Conservation (phyloP, 768 basidiomycete species). For the Agaricus bisporus region DNA sequence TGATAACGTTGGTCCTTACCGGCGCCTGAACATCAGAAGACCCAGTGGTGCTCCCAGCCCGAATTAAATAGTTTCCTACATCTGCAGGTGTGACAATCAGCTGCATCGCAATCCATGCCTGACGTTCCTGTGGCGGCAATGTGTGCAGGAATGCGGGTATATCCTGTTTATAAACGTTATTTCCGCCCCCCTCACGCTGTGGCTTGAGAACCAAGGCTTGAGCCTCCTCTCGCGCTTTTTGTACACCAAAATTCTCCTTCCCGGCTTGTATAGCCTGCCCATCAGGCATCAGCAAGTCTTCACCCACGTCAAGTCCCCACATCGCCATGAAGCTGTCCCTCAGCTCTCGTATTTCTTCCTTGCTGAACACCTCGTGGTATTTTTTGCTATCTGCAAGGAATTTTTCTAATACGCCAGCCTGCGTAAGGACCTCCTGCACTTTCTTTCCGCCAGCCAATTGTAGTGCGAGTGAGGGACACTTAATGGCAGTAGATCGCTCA, state of each 20-base stretch:
- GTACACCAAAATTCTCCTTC: constrained; percentile 35
- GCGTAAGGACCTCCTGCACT: constrained; percentile 82
- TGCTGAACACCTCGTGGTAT: constrained; percentile 24
- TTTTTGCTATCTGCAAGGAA: constrained; percentile 49
- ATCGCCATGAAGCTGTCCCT: constrained; percentile 82
- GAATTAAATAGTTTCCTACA: constrained; percentile 67
- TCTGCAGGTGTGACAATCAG: constrained; percentile 76
- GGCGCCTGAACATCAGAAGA: constrained; percentile 24
- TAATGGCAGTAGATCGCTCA: constrained; percentile 81
- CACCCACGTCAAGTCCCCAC: constrained; percentile 69
- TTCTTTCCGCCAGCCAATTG: constrained; percentile 98
- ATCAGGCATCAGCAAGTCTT: constrained; percentile 28
- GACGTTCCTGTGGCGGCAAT: constrained; percentile 54
- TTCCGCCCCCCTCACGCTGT: constrained; percentile 96
- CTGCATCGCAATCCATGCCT: constrained; percentile 96
- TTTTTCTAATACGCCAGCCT: constrained; percentile 63
- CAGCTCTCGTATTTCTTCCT: constrained; percentile 44
- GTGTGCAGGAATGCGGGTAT: constrained; percentile 73
- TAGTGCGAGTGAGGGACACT: constrained; percentile 85
- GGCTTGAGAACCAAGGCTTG: constrained; percentile 83
- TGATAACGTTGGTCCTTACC: constrained; percentile 66
- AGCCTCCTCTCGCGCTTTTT: constrained; percentile 43
- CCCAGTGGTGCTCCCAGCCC: constrained; percentile 46
- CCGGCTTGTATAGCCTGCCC: constrained; percentile 18
- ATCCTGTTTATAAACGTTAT: constrained; percentile 84